These are phyloP conservation scores for Fusarium dlaminii DNA, from an alignment of 2,329 filamentous ascomycete genomes.

Conservation along the genomic window DNA sequence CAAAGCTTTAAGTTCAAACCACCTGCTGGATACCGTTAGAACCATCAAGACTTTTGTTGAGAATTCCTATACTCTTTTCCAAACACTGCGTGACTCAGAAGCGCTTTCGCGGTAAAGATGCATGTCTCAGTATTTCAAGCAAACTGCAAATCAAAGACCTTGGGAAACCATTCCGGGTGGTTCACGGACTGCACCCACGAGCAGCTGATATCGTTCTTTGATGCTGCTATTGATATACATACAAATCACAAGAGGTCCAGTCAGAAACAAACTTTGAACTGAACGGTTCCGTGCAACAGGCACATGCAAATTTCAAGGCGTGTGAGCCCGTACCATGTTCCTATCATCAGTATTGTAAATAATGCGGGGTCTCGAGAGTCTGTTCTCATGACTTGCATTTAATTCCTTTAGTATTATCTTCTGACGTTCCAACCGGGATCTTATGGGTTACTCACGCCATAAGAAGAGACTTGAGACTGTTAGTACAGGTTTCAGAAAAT, in stretches of 20 bases:
- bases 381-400: background rate
- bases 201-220: background rate
- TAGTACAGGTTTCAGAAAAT: rapidly evolving
- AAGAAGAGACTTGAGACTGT: no score
- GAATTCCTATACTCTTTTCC: rapidly evolving
- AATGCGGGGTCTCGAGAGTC: background rate
- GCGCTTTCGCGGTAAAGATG: rapidly evolving
- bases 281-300: background rate
- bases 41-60: background rate
- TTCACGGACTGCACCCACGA: background rate
- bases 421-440: background rate
- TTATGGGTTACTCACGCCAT: background rate
- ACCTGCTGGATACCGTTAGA: background rate
- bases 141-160: background rate
- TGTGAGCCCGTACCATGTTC: background rate
- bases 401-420: background rate
- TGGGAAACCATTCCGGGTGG: background rate
- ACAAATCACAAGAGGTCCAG: no score
- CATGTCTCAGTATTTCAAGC: background rate
- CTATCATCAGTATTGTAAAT: background rate
- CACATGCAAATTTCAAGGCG: background rate
- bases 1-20: background rate
- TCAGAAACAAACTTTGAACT: background rate
- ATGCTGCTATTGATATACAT: no score
- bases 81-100: no score